Percentiles rank a stretch among this genome's conserved stretches.
Conservation (phyloP, 2,329 filamentous ascomycete species). For the Aspergillus carbonarius region DNA sequence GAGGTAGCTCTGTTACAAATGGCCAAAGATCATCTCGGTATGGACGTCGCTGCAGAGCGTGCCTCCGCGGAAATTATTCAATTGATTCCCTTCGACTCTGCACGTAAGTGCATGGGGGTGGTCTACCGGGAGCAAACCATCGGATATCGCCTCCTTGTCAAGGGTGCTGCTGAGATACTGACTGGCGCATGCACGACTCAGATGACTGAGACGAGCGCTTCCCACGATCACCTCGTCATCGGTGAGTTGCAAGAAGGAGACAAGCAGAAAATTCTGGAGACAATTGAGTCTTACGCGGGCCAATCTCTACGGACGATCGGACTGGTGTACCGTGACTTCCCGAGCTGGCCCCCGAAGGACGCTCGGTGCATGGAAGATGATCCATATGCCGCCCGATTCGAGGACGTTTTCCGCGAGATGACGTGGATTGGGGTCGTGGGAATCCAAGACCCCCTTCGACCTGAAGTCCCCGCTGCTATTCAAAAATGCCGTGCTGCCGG, state of each 20-base stretch:
- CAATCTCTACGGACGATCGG: constrained; percentile 73
- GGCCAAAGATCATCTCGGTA: constrained; percentile 64
- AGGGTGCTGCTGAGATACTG: constrained; percentile 51
- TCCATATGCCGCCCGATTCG: constrained; percentile 62
- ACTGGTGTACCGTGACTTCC: constrained; percentile 71
- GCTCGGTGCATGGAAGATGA: constrained; percentile 61
- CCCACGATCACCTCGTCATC: constrained; percentile 24
- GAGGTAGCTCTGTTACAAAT: constrained; percentile 72
- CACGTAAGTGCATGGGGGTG: constrained; percentile 64
- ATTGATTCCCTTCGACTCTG: constrained; percentile 73
- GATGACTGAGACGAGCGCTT: constrained; percentile 29
- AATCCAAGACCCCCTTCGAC: constrained; percentile 71
- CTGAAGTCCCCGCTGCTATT: constrained; percentile 67
- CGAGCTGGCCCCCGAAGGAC: constrained; percentile 63
- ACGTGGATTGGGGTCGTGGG: constrained; percentile 70
- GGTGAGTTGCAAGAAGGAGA: constrained; percentile 16
- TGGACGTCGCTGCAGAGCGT: constrained; percentile 66
- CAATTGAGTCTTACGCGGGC: constrained; percentile 44
- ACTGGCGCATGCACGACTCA: constrained; percentile 36
- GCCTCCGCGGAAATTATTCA: constrained; percentile 61
- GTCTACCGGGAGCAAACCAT: constrained; percentile 42
- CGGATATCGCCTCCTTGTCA: constrained; percentile 48
- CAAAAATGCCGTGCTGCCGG: constrained; percentile 66
- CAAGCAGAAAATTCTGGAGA: constrained; percentile 29
- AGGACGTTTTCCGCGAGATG: constrained; percentile 69